Conservation (phyloP, 331 rosid genomes). For the Quercus phellos region DNA sequence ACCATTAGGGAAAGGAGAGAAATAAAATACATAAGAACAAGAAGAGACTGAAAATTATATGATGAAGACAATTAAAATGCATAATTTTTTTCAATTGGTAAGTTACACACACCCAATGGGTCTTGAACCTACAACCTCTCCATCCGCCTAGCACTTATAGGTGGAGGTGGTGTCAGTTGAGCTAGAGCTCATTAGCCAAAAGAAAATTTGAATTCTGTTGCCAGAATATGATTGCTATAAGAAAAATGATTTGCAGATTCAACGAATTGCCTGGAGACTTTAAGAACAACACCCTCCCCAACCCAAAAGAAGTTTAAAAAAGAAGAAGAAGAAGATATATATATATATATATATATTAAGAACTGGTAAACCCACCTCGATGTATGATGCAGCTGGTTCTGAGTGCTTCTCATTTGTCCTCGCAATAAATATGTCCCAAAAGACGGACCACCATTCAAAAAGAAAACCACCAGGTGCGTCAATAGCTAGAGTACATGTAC, state of each 20-base stretch:
- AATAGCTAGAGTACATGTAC: slow-evolving; percentile 38
- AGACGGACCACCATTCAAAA: slow-evolving; percentile 91
- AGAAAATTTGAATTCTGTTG: not conserved
- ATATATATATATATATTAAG: not conserved
- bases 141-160: no score
- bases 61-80: not conserved
- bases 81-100: not conserved
- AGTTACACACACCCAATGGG: no score
- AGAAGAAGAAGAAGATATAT: not conserved
- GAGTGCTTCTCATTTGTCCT: slow-evolving; percentile 52
- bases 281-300: not conserved
- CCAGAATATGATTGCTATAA: not conserved
- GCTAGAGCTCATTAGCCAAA: no score
- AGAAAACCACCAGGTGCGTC: slow-evolving; percentile 77
- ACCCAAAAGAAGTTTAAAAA: not conserved
- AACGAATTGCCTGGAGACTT: not conserved
- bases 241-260: not conserved
- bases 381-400: slow-evolving; percentile 57
- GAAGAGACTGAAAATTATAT: not conserved
- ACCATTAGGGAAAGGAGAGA: not conserved
- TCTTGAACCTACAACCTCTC: no score
- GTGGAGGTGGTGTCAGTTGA: no score
- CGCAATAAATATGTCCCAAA: slow-evolving; percentile 72
- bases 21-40: not conserved
- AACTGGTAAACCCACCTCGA: slow-evolving; percentile 34